Conservation (phyloP, 208 protist species). For the Herpetomonas tarakana region DNA sequence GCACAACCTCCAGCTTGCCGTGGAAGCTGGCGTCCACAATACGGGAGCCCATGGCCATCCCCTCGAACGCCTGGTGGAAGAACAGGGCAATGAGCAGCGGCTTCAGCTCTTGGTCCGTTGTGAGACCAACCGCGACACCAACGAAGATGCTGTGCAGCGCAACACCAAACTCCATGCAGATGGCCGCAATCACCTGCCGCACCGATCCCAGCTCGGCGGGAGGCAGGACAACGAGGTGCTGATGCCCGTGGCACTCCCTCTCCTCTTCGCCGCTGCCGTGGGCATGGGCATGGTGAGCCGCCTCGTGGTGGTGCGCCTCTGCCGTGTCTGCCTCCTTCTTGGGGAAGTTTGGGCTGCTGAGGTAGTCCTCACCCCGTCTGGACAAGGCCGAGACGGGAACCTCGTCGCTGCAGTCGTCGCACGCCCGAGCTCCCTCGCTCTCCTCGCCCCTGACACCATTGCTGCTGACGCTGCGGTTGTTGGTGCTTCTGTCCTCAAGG, state of each 20-base stretch:
- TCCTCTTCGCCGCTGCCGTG: conserved; percentile 1
- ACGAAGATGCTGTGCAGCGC: conserved; percentile 76
- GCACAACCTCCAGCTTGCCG: conserved; percentile 24
- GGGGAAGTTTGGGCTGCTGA: background rate
- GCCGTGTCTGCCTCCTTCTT: background rate
- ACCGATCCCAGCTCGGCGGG: conserved; percentile 19
- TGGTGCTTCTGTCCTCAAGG: background rate
- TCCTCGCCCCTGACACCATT: conserved; percentile 1
- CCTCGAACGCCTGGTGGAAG: conserved; percentile 79
- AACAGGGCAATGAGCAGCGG: conserved; percentile 49
- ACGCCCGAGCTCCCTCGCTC: background rate
- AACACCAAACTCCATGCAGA: conserved; percentile 68
- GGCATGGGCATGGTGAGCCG: background rate
- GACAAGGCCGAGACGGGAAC: background rate
- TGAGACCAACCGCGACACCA: conserved; percentile 53
- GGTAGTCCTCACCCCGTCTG: background rate
- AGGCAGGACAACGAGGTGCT: conserved; percentile 14
- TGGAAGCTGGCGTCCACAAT: conserved; percentile 54
- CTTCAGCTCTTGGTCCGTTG: conserved; percentile 35
- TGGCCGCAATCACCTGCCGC: conserved; percentile 28
- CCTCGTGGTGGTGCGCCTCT: background rate
- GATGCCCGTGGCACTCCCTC: conserved; percentile 23
- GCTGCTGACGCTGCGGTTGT: background rate
- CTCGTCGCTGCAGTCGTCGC: background rate
- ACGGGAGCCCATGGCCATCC: conserved; percentile 57